Conservation (phyloP, 805 yeast genomes). For the Saturnispora sekii region DNA sequence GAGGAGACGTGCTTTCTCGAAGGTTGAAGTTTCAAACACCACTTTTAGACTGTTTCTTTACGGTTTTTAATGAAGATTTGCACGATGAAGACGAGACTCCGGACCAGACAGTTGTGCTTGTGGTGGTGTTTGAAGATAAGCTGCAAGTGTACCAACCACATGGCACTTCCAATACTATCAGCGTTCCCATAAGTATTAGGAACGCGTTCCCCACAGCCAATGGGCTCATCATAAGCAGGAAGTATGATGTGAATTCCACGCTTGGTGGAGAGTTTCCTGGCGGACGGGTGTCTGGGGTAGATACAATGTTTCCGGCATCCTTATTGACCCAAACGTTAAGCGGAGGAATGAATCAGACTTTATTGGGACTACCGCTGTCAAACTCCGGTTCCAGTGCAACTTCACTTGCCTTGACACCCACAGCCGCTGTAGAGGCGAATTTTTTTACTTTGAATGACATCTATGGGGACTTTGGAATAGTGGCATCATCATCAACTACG, state of each 20-base stretch:
- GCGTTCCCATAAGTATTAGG: constrained; percentile 59
- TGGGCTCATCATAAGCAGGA: constrained; percentile 44
- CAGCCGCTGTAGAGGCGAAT: constrained; percentile 18
- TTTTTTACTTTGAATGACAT: constrained; percentile 71
- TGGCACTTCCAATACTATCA: constrained; percentile 50
- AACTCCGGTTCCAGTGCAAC: constrained; percentile 6
- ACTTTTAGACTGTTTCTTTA: constrained; percentile 53
- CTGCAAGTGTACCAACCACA: constrained; percentile 53
- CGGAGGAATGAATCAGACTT: not conserved
- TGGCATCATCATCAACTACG: constrained; percentile 62
- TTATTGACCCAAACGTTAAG: too few relatives aligned
- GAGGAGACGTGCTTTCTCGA: constrained; percentile 40
- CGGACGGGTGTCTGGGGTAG: not conserved
- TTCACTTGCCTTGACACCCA: constrained; percentile 4
- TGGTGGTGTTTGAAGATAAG: constrained; percentile 49
- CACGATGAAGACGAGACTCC: not conserved
- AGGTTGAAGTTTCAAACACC: constrained; percentile 41
- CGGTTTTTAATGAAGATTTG: constrained; percentile 33
- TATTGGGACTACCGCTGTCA: not conserved
- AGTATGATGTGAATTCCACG: constrained; percentile 10
- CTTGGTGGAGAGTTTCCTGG: too few relatives aligned
- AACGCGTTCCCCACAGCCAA: constrained; percentile 54
- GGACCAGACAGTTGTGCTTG: constrained; percentile 25
- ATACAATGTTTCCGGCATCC: not conserved
- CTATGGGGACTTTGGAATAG: constrained; percentile 58